Percentiles rank a stretch among this genome's conserved stretches.
Conservation (phyloP, 2,329 filamentous ascomycete species). For the Aplosporella prunicola region DNA sequence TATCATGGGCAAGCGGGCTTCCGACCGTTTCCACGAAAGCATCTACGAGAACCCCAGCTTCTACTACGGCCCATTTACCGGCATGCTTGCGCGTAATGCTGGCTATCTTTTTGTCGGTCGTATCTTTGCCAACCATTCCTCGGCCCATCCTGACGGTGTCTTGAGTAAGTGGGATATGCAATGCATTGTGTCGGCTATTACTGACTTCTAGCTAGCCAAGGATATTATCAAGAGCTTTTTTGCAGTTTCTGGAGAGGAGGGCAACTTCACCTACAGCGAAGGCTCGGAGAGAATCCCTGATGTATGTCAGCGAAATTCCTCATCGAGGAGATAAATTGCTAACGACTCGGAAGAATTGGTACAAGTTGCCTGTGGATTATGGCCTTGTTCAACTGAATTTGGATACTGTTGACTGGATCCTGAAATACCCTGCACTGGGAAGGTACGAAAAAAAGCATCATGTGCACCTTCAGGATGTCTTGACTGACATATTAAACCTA, state of each 20-base stretch:
- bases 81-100: slow-evolving; percentile 41
- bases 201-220: background rate
- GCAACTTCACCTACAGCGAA: background rate
- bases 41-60: slow-evolving; percentile 45
- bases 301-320: too few relatives aligned
- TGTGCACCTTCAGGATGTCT: too few relatives aligned
- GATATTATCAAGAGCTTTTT: slow-evolving; percentile 1
- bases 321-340: too few relatives aligned
- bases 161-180: background rate
- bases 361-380: slow-evolving; percentile 37
- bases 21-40: slow-evolving; percentile 37
- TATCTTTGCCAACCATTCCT: slow-evolving; percentile 19
- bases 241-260: background rate
- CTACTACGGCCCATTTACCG: slow-evolving; percentile 46
- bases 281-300: background rate
- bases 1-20: slow-evolving; percentile 13
- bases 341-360: slow-evolving; percentile 37
- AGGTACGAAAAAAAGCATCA: too few relatives aligned
- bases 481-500: too few relatives aligned
- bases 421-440: slow-evolving; percentile 33
- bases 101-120: slow-evolving; percentile 24
- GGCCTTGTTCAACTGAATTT: slow-evolving; percentile 34
- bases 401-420: slow-evolving; percentile 31
- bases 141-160: background rate
- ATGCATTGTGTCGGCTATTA: too few relatives aligned